A percentile compares a stretch with the other conserved stretches of the same genome.
These are phyloP conservation scores for Metrosideros polymorpha DNA, from an alignment of 441 rosid genomes.

Conservation along the genomic window DNA sequence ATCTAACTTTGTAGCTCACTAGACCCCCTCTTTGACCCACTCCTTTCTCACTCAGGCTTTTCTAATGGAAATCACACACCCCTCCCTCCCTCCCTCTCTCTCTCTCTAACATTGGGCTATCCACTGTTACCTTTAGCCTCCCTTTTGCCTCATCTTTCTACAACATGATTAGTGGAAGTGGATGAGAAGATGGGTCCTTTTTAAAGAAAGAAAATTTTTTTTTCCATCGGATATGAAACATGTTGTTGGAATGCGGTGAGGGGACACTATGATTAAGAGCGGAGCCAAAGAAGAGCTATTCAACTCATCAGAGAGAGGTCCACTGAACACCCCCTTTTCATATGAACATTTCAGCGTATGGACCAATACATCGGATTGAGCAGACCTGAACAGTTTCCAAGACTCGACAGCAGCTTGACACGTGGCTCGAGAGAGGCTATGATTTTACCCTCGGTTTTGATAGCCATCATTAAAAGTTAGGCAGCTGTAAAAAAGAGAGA, in stretches of 20 bases:
- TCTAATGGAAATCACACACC: neutral
- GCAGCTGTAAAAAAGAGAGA: neutral
- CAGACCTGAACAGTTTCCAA: neutral
- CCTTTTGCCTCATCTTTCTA: slow-evolving; percentile 20
- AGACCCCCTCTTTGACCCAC: neutral
- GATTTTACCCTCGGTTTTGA: neutral
- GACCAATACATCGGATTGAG: neutral
- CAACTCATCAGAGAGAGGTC: neutral
- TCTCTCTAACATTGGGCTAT: neutral
- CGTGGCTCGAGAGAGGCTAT: neutral
- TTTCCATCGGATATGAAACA: slow-evolving; percentile 7
- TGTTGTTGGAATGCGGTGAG: slow-evolving; percentile 29
- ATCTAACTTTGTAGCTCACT: neutral
- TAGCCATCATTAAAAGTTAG: neutral
- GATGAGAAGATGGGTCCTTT: slow-evolving; percentile 15
- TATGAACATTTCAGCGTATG: neutral
- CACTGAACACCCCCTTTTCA: neutral
- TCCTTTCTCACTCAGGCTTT: neutral
- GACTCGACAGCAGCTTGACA: neutral
- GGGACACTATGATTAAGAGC: slow-evolving; percentile 31
- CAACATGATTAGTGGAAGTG: slow-evolving; percentile 21
- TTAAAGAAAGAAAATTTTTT: neutral
- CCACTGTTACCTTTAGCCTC: neutral
- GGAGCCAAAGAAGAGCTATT: slow-evolving; percentile 21
- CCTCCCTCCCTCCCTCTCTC: neutral